Conservation (phyloP, 768 basidiomycete species). For the Lactarius hengduanensis region DNA sequence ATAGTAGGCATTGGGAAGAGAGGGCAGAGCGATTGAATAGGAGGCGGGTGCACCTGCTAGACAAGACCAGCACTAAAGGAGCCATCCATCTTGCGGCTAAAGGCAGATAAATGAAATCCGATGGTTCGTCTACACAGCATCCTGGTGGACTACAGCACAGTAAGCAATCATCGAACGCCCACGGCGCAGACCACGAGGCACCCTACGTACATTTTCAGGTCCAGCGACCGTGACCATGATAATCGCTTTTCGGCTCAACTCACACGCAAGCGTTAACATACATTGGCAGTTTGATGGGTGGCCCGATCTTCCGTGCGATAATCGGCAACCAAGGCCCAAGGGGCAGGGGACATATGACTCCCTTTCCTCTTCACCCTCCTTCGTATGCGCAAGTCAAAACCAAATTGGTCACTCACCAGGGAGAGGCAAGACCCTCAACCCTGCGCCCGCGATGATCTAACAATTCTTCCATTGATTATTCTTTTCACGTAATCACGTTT, state of each 20-base stretch:
- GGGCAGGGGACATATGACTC: neutral
- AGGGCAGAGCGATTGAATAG: neutral
- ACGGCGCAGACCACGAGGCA: neutral
- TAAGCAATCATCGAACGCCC: neutral
- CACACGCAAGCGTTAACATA: neutral
- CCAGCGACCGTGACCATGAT: neutral
- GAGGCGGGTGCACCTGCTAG: neutral
- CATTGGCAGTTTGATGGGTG: neutral
- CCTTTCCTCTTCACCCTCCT: no score
- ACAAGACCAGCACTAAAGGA: neutral
- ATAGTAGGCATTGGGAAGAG: constrained; percentile 5
- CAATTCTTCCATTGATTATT: no score
- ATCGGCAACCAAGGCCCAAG: neutral
- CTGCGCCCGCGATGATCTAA: neutral
- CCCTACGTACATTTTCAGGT: neutral
- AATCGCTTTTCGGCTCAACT: neutral
- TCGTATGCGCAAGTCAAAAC: neutral
- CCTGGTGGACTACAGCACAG: neutral
- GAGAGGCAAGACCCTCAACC: neutral
- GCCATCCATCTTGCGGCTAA: neutral
- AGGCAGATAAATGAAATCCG: constrained; percentile 4
- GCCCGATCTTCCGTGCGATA: neutral
- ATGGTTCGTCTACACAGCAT: neutral
- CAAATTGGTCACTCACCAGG: no score
- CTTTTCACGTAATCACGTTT: neutral